Percentiles rank a stretch among this genome's conserved stretches.
Evolutionary conservation across 1,139 yeast genomes (phyloP).

Genomic region (Hyphopichia fennica): DNA sequence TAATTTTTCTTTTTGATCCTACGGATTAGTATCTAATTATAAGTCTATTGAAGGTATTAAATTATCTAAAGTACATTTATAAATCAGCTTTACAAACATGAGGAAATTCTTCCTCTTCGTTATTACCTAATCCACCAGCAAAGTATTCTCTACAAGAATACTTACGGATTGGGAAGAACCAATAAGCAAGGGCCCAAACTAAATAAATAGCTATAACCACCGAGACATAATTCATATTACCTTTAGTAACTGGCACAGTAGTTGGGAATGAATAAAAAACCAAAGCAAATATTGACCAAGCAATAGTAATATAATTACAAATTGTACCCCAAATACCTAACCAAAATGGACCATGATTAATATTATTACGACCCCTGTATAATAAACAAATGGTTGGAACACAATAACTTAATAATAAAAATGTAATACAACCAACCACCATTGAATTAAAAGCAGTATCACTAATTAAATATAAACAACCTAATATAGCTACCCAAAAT

Average conservation of each 20-base stretch:
- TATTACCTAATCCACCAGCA: conserved; percentile 45
- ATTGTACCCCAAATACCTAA: conserved; percentile 58
- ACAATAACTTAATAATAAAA: conserved; percentile 40
- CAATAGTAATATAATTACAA: conserved; percentile 53
- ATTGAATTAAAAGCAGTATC: conserved; percentile 48
- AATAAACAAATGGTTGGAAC: conserved; percentile 53
- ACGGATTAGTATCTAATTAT: no score
- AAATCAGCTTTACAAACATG: conserved; percentile 37
- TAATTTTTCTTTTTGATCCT: no score
- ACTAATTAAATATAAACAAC: conserved; percentile 41
- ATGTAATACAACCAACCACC: conserved; percentile 47
- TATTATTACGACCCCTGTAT: conserved; percentile 55
- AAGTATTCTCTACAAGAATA: conserved; percentile 41
- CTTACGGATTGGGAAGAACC: conserved; percentile 51
- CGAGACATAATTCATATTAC: conserved; percentile 71
- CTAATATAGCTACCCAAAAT: conserved; percentile 38
- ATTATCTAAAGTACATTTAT: conserved; percentile 6
- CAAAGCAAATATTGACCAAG: conserved; percentile 61
- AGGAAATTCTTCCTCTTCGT: conserved; percentile 48
- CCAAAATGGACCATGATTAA: conserved; percentile 67
- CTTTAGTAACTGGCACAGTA: conserved; percentile 59
- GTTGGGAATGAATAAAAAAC: conserved; percentile 71
- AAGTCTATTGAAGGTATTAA: not conserved
- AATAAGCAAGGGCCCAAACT: conserved; percentile 53
- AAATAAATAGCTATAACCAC: conserved; percentile 61